phyloP scores from a whole-genome alignment of 345 rosid genomes.

The Lumnitzera racemosa region DNA sequence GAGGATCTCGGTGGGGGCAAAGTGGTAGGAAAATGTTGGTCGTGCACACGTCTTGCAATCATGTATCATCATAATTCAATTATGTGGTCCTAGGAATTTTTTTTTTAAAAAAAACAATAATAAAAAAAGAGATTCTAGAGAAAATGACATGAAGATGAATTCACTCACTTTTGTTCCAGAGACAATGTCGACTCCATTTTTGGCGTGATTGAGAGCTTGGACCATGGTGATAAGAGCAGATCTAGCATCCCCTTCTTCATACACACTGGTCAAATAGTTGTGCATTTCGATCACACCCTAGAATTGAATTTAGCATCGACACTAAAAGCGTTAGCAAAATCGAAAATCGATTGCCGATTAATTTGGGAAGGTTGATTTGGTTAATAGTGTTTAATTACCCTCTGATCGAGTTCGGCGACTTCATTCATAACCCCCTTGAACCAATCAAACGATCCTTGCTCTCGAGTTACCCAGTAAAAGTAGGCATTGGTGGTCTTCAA shows the following conservation, averaged over 20 bases:
- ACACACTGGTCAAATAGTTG: slow-evolving; percentile 94
- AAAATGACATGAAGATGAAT: background rate
- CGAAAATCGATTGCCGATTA: background rate
- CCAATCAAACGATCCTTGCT: slow-evolving; percentile 99
- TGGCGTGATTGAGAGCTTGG: slow-evolving; percentile 96
- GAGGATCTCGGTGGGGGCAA: no score
- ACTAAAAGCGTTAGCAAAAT: slow-evolving; percentile 4
- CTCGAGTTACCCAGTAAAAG: slow-evolving; percentile 98
- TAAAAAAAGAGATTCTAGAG: background rate
- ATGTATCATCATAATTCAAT: no score
- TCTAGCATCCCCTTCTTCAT: slow-evolving; percentile 99
- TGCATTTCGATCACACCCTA: slow-evolving; percentile 99
- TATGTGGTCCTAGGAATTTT: no score
- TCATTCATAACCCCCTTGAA: slow-evolving; percentile 99
- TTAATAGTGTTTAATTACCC: slow-evolving; percentile 33
- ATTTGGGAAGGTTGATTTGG: background rate
- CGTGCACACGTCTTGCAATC: no score
- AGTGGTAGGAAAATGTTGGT: no score
- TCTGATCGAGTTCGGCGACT: slow-evolving; percentile 85
- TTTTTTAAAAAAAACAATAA: no score
- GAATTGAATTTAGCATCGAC: slow-evolving; percentile 3
- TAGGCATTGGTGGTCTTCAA: slow-evolving; percentile 85
- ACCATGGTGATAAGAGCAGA: slow-evolving; percentile 98
- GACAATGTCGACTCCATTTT: slow-evolving; percentile 92
- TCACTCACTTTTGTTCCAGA: slow-evolving; percentile 81